phyloP scores from a whole-genome alignment of 345 rosid genomes.

The Cardamine chenopodiifolia region DNA sequence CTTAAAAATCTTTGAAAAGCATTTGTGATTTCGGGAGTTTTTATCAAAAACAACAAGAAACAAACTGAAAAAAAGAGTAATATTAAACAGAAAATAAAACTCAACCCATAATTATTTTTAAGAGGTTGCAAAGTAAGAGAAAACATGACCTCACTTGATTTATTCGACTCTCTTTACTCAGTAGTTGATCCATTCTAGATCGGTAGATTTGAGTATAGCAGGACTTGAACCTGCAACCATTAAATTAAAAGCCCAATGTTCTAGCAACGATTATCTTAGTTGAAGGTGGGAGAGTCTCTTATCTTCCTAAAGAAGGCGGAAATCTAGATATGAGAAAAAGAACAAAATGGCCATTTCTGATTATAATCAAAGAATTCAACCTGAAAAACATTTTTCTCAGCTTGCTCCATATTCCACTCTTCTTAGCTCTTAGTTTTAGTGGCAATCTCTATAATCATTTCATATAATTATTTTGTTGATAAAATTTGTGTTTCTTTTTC shows the following conservation, averaged over 20 bases:
- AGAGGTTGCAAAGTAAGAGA: not conserved
- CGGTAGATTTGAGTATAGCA: too few relatives aligned
- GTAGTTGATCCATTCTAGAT: too few relatives aligned
- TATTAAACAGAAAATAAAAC: not conserved
- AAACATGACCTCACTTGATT: too few relatives aligned
- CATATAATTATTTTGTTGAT: not conserved
- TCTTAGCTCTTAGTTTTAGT: slow-evolving; percentile 23
- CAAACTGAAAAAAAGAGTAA: not conserved
- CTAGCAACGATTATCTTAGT: too few relatives aligned
- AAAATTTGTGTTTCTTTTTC: not conserved
- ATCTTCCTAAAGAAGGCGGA: too few relatives aligned
- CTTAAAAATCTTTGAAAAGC: not conserved
- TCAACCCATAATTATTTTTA: not conserved
- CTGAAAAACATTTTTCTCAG: slow-evolving; percentile 14
- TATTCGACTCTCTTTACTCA: too few relatives aligned
- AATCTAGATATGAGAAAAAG: too few relatives aligned
- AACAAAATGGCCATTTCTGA: slow-evolving; percentile 21
- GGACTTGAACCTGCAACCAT: too few relatives aligned
- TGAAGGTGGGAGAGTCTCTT: too few relatives aligned
- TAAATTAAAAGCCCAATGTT: too few relatives aligned
- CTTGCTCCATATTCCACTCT: slow-evolving; percentile 19
- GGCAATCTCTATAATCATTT: not conserved
- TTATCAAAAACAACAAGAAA: not conserved
- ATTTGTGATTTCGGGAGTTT: slow-evolving; percentile 7
- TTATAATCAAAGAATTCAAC: slow-evolving; percentile 11